A percentile compares a stretch with the other conserved stretches of the same genome.
Evolutionary conservation across 164 flowering plant species (phyloP).

Genomic region (Dillenia turbinata): DNA sequence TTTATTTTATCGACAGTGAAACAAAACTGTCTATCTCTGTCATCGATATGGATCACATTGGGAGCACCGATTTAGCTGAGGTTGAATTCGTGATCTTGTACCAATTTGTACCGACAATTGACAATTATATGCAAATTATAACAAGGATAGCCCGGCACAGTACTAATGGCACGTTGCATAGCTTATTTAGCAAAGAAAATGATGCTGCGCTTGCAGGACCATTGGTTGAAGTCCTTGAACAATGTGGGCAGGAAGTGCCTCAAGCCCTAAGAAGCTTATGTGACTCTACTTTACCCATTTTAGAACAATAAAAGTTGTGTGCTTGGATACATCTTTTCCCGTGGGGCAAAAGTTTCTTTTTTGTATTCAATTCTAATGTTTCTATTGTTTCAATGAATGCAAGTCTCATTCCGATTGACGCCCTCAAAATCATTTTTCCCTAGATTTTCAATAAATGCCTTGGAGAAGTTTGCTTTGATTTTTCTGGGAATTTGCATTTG

Average conservation of each 20-base stretch:
- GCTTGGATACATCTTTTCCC: too few relatives aligned
- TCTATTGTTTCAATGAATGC: too few relatives aligned
- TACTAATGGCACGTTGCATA: slow-evolving; percentile 28
- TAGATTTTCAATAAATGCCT: too few relatives aligned
- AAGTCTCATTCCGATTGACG: too few relatives aligned
- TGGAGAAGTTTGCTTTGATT: too few relatives aligned
- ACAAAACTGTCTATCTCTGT: slow-evolving; percentile 15
- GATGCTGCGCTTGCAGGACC: slow-evolving; percentile 24
- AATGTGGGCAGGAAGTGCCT: slow-evolving; percentile 42
- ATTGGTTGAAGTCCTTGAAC: slow-evolving; percentile 31
- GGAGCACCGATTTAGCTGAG: slow-evolving; percentile 17
- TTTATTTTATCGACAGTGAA: slow-evolving; percentile 7
- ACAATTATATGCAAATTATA: slow-evolving; percentile 30
- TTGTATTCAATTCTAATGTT: too few relatives aligned
- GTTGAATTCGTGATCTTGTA: slow-evolving; percentile 27
- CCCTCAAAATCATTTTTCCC: too few relatives aligned
- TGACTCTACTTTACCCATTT: slow-evolving; percentile 3
- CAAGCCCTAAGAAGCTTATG: slow-evolving; percentile 20
- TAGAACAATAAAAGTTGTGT: slow-evolving; percentile 8
- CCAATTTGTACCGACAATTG: slow-evolving; percentile 19
- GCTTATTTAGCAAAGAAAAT: slow-evolving; percentile 24
- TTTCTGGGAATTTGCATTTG: too few relatives aligned
- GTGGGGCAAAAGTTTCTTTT: too few relatives aligned
- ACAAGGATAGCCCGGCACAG: slow-evolving; percentile 38
- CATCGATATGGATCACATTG: slow-evolving; percentile 20